Base-by-base conservation (phyloP, 2,329 filamentous ascomycete genomes). In the Neonectria magnoliae region DNA sequence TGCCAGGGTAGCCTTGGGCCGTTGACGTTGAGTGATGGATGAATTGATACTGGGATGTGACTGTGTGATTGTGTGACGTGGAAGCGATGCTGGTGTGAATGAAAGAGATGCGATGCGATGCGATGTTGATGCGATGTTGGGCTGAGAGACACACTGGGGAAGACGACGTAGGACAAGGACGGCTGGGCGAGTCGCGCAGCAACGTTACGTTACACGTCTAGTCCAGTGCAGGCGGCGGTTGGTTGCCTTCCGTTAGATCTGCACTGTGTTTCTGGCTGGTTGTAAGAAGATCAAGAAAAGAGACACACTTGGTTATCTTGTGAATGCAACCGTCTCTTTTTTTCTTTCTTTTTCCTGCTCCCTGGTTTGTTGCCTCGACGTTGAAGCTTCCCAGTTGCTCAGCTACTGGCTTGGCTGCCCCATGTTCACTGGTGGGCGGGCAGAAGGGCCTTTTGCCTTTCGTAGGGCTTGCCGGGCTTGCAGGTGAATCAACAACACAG, bases 161-260 rank as follows among this genome's bases (percentile, higher is more conserved):
- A 53, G 56, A 58, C 54, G 48, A 59, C 48, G 61, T 57, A 55
- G 53, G 60, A 60, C 67, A 64, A 65, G 58, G 56, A 60, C 45
- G 48, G 62, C 36, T 29, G n/a, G 42, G 22, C 6, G 38, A n/a
- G 55, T 52, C 45, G 64, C 69, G 70, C 67, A 72, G 70, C 67
- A 72, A 73, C 71, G 72, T 73, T 71, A 73, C 71, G 71, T 73
- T 74, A 68, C 71, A 73, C 67, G 66, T 52, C 60, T 55, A 64
- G 51, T 58, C 42, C 55, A 62, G 66, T 54, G 57, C 59, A 64
- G 51, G 29, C 56, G 52, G 59, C 33, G 36, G 36, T 38, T 38
- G 38, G 38, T 22, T 55, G 29, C 53, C 51, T 57, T 60, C 25
- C 6, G 3, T 25, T 25, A 29, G 33, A 66, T 55, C 29, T 59